Base-by-base conservation (phyloP, 2,329 filamentous ascomycete genomes). In the Cucurbitaria berberidis region DNA sequence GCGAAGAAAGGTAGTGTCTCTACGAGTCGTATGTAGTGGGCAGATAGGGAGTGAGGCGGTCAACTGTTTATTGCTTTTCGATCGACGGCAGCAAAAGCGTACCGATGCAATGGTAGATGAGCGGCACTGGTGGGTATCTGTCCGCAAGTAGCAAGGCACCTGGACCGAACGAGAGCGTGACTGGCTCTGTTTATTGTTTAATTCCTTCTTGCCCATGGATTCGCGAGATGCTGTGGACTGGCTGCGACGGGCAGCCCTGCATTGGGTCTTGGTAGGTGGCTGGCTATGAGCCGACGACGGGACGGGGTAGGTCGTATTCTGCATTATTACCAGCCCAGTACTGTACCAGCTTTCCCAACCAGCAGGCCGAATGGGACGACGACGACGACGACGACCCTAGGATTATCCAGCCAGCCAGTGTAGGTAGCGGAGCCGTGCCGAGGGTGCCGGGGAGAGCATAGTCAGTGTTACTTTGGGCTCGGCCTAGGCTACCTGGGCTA, bases 21-120 rank as follows among this genome's bases (percentile, higher is more conserved):
- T 39, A 22, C 13, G 36, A 39, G 13, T 39, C 36, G 21, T n/a
- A 39, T n/a, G n/a, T n/a, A n/a, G n/a, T n/a, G n/a, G n/a, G n/a
- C 32, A 39, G 22, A 48, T 48, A 44, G 50, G 35, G 45, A 39
- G 41, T 22, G 15, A 44, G 36, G 30, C 42, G 24, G 41, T 40
- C 45, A 27, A 41, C 53, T 49, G 49, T 53, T 56, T 24, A 36
- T 2, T 19, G 40, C 40, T 39, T 38, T 44, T 26, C n/a, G 38
- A 41, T 27, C 40, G 39, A 39, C 29, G 38, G 39, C 27, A 15
- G n/a, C n/a, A 10, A 40, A 44, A 34, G 45, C 30, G 34, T 41
- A 36, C 46, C 46, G 45, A 34, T 40, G 26, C n/a, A 36, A 22
- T 53, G 45, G 40, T 30, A 40, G 18, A 49, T n/a, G 9, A n/a